Percentiles rank a stretch among this genome's conserved stretches.
Conservation (phyloP, 2,329 filamentous ascomycete species). For the Ambrosiella xylebori region DNA sequence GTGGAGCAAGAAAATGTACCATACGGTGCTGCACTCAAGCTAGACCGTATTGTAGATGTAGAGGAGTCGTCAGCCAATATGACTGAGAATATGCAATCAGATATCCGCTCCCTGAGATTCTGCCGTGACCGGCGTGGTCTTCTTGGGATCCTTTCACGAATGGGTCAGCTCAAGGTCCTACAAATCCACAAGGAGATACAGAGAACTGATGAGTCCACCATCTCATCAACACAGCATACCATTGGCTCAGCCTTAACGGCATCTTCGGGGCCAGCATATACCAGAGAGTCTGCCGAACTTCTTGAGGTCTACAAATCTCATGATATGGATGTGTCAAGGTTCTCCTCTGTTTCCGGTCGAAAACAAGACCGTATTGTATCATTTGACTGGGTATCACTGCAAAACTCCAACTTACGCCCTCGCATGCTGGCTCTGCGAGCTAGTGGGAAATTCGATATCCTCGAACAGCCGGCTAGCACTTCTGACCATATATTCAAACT, state of each 20-base stretch:
- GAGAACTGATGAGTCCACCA: conserved; percentile 15
- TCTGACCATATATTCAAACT: conserved; percentile 42
- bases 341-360: conserved; percentile 25
- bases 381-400: conserved; percentile 49
- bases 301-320: conserved; percentile 41
- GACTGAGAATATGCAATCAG: conserved; percentile 38
- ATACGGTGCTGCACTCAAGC: conserved; percentile 43
- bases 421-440: conserved; percentile 42
- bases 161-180: conserved; percentile 45
- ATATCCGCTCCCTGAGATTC: conserved; percentile 45
- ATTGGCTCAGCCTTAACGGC: not conserved
- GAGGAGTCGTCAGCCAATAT: conserved; percentile 30
- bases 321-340: conserved; percentile 43
- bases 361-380: conserved; percentile 46
- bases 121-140: conserved; percentile 44
- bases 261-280: not conserved
- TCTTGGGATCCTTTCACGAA: conserved; percentile 42
- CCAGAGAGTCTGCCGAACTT: conserved; percentile 30
- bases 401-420: conserved; percentile 36
- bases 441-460: conserved; percentile 42
- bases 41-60: conserved; percentile 39
- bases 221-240: conserved; percentile 18
- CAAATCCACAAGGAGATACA: conserved; percentile 39
- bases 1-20: conserved; percentile 43
- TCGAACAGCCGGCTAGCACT: conserved; percentile 42